Base-by-base conservation (phyloP, 176 grass and related monocot genomes). In the Sorghum bicolor region DNA sequence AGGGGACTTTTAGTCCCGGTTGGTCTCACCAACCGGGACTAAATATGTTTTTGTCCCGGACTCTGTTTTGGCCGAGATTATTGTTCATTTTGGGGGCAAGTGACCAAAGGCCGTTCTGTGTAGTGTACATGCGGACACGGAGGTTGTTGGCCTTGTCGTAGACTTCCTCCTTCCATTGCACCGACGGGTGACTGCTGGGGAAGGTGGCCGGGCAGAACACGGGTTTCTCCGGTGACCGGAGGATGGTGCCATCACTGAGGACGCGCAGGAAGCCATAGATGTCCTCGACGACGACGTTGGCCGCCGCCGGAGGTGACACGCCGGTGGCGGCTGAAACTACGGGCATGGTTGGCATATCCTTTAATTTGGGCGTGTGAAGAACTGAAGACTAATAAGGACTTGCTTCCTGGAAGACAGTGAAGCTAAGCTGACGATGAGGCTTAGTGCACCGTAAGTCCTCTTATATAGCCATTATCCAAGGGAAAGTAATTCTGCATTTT, bases 111-210 rank as follows among this genome's bases (percentile, higher is more conserved):
- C n/a, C n/a, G n/a, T n/a, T n/a, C n/a, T n/a, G n/a, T n/a, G n/a
- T n/a, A n/a, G n/a, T 90, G 93, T 95, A 95, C 52, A 90, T 89
- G 31, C 93, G 93, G 85, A 95, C 82, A 24, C 44, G 88, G 70
- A 95, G 90, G 64, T 77, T 76, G 69, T 86, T 85, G 66, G 43
- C 61, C 52, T 87, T 89, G 52, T 92, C 85, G 44, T 92, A 95
- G 33, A 88, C 40, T 30, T 55, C 14, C 55, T 95, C 93, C 83
- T 74, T 95, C 90, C 93, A 95, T 17, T 90, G 41, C 40, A 95
- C 93, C 11, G 71, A 92, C 26, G 83, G 78, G 57, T 88, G 79
- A 40, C 78, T 85, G 26, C 63, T 44, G 6, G 76, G 86, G 52
- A 91, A 80, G 67, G 88, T 79, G 64, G 72, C 2, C 33, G 85